Percentiles rank a stretch among this genome's conserved stretches.
Evolutionary conservation across 352 stramenopile species (phyloP).

Genomic region (Globisporangium abappressorium): DNA sequence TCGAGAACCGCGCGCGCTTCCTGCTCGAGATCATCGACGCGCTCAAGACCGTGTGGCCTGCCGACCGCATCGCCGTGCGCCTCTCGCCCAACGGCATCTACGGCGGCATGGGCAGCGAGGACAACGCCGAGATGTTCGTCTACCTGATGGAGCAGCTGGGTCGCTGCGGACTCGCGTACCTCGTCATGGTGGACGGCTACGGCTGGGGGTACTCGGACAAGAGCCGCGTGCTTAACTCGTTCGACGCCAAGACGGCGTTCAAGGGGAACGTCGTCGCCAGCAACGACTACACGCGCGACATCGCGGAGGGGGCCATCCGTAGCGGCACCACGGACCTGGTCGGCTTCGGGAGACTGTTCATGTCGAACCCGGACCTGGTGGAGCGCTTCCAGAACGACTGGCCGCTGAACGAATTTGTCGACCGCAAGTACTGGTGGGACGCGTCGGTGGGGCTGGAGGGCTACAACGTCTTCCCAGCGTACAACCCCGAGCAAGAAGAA

Average conservation of each 20-base stretch:
- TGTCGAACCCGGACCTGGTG: slow-evolving; percentile 2
- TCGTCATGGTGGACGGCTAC: background rate
- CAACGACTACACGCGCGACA: background rate
- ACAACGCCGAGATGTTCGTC: background rate
- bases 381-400: slow-evolving; percentile 5
- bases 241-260: background rate
- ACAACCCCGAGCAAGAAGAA: background rate
- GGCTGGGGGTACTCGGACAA: background rate
- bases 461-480: background rate
- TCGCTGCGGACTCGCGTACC: background rate
- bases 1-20: background rate
- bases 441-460: background rate
- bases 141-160: background rate
- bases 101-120: background rate
- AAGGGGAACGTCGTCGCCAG: background rate
- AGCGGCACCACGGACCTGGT: background rate
- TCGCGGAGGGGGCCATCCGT: background rate
- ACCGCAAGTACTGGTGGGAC: background rate
- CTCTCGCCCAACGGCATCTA: background rate
- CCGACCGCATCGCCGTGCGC: background rate
- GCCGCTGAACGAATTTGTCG: background rate
- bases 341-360: background rate
- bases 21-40: background rate
- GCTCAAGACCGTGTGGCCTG: background rate
- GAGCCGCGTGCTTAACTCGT: background rate